A percentile compares a stretch with the other conserved stretches of the same genome.
Evolutionary conservation across 148 eudicot genomes (phyloP).

Genomic region (Polygonum aviculare): DNA sequence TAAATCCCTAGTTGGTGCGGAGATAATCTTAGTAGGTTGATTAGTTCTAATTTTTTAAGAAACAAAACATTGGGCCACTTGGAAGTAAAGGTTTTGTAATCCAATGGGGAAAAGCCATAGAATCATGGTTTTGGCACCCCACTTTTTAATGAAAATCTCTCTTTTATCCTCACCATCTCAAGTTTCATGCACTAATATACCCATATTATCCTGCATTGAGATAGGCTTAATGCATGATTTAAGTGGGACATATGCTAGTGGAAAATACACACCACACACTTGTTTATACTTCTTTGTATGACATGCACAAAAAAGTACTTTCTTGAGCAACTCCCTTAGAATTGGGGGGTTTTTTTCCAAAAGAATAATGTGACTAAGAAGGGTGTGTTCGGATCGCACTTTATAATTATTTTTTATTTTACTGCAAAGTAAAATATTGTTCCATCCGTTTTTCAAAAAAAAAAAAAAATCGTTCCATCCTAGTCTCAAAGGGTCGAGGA

Average conservation of each 20-base stretch:
- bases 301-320: background rate
- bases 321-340: background rate
- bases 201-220: background rate
- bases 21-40: background rate
- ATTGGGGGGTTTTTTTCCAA: background rate
- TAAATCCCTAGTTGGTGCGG: background rate
- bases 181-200: conserved; percentile 3
- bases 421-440: too few relatives aligned
- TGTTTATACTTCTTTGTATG: conserved; percentile 1
- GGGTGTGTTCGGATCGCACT: too few relatives aligned
- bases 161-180: background rate
- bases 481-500: too few relatives aligned
- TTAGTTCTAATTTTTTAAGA: background rate
- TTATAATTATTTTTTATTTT: too few relatives aligned
- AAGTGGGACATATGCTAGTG: background rate
- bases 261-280: background rate
- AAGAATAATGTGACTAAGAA: too few relatives aligned
- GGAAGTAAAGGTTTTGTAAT: background rate
- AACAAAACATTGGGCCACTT: background rate
- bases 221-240: background rate
- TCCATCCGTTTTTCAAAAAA: too few relatives aligned
- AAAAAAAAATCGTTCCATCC: too few relatives aligned
- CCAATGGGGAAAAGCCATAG: background rate
- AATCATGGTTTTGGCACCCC: background rate
- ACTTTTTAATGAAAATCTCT: background rate